Percentiles rank a stretch among this genome's conserved stretches.
phyloP scores from a whole-genome alignment of 352 stramenopile genomes.

The Phytophthora pluvialis region DNA sequence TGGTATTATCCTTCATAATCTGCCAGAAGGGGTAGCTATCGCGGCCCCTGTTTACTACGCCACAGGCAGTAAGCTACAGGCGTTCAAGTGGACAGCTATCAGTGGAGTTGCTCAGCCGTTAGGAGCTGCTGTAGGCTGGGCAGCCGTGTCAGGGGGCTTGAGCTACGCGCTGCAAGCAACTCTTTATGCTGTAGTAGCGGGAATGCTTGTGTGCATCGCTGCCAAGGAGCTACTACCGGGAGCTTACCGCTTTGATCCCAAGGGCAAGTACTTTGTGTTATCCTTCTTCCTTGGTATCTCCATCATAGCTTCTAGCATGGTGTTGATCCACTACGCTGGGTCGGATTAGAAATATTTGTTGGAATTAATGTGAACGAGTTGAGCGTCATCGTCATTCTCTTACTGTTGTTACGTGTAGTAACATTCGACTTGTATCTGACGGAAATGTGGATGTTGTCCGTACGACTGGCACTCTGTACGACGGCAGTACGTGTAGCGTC shows the following conservation, averaged over 20 bases:
- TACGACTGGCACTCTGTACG: not conserved
- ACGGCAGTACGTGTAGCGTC: conserved; percentile 7
- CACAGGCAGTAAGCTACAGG: conserved; percentile 91
- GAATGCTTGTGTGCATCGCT: conserved; percentile 94
- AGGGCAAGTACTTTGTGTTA: conserved; percentile 87
- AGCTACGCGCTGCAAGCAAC: conserved; percentile 78
- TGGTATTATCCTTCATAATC: conserved; percentile 97
- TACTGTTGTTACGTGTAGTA: too few relatives aligned
- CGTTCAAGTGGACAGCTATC: conserved; percentile 92
- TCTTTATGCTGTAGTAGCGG: conserved; percentile 92
- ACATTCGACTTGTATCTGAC: not conserved
- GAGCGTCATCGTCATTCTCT: too few relatives aligned
- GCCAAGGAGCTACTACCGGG: conserved; percentile 92
- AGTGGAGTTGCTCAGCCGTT: conserved; percentile 92
- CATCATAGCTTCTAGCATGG: conserved; percentile 89
- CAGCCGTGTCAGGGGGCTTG: conserved; percentile 48
- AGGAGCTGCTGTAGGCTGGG: conserved; percentile 82
- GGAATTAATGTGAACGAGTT: not conserved
- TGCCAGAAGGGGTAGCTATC: conserved; percentile 96
- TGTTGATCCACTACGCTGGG: conserved; percentile 82
- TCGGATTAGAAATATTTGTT: conserved; percentile 37
- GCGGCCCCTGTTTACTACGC: conserved; percentile 96
- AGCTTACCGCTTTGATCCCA: conserved; percentile 88
- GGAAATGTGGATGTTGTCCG: not conserved
- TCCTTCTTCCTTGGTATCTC: conserved; percentile 88